Base-by-base conservation (phyloP, 176 grass and related monocot species). In the Lolium perenne region DNA sequence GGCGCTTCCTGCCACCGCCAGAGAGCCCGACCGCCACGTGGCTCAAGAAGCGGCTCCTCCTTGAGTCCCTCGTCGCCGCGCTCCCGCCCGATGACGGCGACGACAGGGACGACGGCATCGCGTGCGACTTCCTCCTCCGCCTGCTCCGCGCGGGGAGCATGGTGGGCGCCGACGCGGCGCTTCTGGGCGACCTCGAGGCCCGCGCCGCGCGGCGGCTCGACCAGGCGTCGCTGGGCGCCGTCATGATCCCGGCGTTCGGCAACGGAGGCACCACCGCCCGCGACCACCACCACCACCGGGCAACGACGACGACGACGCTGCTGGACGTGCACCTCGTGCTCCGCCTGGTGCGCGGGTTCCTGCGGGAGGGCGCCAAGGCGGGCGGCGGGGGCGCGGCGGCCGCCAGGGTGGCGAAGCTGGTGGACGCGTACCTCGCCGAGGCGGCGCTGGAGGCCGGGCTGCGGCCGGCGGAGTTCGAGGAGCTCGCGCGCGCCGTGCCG, bases 21-120 rank as follows among this genome's bases (percentile, higher is more conserved):
- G 91, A 92, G 79, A 98, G 95, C 89, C 93, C 95, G 2, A 95
- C 95, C 0, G 95, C 95, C 7, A 84, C 88, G 25, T 95, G 93
- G 93, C 81, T 95, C 65, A 95, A 93, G 83, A 95, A 93, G 49
- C 85, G 95, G 45, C 88, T 95, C 51, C 86, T 95, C 40, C 90
- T 95, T 17, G 95, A 98, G 82, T 92, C 95, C 4, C 93, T 98
- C 64, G 93, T 93, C 12, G 85, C 88, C 17, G 89, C 90, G 47
- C 89, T 98, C 58, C 95, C 95, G n/a, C 79, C 87, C 3, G 93
- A 97, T 17, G 75, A 0, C 50, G 60, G 0, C 46, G 83, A 7
- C 16, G 38, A 2, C 64, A 8, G 13, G 77, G 86, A 74, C 46
- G 81, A 0, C 29, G 77, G 87, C 32, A 74, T 98, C 55, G 83